Evolutionary conservation across 441 rosid species (phyloP), one percentile per base, ranked within the genome.

Genomic region (Corymbia citriodora): DNA sequence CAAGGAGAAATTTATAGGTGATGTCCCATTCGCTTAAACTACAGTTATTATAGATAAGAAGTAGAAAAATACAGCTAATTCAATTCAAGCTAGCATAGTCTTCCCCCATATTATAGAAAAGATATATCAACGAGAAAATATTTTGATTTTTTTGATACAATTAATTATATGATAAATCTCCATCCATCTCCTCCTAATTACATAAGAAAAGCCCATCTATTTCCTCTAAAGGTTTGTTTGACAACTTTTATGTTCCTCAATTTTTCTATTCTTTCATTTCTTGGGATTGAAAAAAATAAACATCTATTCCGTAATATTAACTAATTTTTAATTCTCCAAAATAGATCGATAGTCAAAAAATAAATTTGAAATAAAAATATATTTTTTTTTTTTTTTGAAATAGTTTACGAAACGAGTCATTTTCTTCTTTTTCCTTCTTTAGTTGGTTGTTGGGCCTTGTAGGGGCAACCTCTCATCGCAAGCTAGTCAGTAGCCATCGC

Each of bases 401-500:
- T 1, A 40, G 45, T 40, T 40, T 40, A 40, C 5, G 45, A 4
- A 40, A 40, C 45, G 5, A 40, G 45, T 40, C 45, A 40, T 40
- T 40, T 40, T 40, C 45, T 40, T 40, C 45, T 40, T 40, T 40
- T 40, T 40, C 45, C 45, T 40, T 40, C 45, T 40, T 6, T 40
- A 40, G 45, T 40, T 40, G 45, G 45, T 40, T 6, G 45, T 40
- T 6, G 6, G 6, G 45, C 45, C 45, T 40, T 40, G 6, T 40
- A 40, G 45, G 45, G 45, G 45, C 45, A 40, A 40, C 45, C 45
- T 55, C 65, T 25, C 14, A 4, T 59, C 3, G 25, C 45, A 4
- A 40, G 45, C 45, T 40, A 40, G 45, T 40, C 45, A 40, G 1
- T 1, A 5, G 45, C 45, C 45, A 40, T 40, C 6, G 12, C 0